Percentiles rank a stretch among this genome's conserved stretches.
Conservation (phyloP, 148 eudicot species). For the Gaultheria prostrata region DNA sequence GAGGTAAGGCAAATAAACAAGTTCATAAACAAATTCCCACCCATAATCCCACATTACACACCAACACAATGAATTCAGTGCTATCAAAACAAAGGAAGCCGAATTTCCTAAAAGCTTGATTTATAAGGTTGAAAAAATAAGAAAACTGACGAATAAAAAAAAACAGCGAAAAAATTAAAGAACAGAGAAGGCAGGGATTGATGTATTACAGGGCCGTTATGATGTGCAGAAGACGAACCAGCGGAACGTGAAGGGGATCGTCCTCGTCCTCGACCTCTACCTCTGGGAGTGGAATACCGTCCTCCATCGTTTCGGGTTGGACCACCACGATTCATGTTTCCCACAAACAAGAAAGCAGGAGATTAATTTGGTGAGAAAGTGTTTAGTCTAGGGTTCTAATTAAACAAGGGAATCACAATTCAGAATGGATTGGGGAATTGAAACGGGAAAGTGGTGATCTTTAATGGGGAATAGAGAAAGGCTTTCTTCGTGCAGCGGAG, state of each 20-base stretch:
- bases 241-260: constrained; percentile 6
- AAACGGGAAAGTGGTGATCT: too few relatives aligned
- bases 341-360: neutral
- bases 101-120: neutral
- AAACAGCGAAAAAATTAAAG: neutral
- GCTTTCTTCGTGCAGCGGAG: too few relatives aligned
- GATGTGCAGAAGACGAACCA: neutral
- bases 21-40: neutral
- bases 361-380: neutral
- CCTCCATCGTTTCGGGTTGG: constrained; percentile 7
- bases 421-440: too few relatives aligned
- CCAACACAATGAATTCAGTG: neutral
- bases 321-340: constrained; percentile 6
- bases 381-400: too few relatives aligned
- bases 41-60: neutral
- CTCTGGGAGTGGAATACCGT: constrained; percentile 8
- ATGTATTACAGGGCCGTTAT: neutral
- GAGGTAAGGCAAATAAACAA: neutral
- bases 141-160: neutral
- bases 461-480: too few relatives aligned
- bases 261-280: constrained; percentile 6
- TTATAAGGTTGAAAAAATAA: neutral
- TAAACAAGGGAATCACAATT: too few relatives aligned
- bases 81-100: too few relatives aligned
- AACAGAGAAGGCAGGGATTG: neutral